Evolutionary conservation across 1,284 basidiomycete species (phyloP).

Genomic region (Singerocomus inundabilis): DNA sequence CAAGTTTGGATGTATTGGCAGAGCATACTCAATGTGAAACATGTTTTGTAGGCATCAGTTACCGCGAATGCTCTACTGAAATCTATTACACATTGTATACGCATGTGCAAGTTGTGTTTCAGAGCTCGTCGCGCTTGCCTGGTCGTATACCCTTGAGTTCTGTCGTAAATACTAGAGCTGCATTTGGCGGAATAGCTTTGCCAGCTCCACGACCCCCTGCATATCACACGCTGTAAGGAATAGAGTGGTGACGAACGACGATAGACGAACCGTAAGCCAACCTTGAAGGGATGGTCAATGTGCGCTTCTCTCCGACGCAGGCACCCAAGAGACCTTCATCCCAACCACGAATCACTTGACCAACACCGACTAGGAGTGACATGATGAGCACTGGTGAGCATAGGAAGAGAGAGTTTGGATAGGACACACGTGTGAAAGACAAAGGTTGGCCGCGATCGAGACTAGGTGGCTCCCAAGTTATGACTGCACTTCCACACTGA

Average conservation of each 20-base stretch:
- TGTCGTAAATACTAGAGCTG: conserved; percentile 87
- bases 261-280: conserved; percentile 75
- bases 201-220: conserved; percentile 76
- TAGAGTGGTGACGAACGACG: not conserved
- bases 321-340: conserved; percentile 78
- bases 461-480: conserved; percentile 36
- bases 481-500: not conserved
- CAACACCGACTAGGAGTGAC: conserved; percentile 58
- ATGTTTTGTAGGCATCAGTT: not conserved
- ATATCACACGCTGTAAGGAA: conserved; percentile 6
- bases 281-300: conserved; percentile 78
- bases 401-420: not conserved
- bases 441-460: conserved; percentile 67
- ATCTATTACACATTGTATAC: not conserved
- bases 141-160: conserved; percentile 64
- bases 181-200: conserved; percentile 75
- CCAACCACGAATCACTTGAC: conserved; percentile 84
- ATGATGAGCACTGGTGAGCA: conserved; percentile 1
- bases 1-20: not conserved
- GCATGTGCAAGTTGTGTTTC: not conserved
- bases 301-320: conserved; percentile 90
- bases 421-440: conserved; percentile 59
- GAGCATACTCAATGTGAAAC: not conserved
- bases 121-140: conserved; percentile 40
- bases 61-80: not conserved